A percentile compares a stretch with the other conserved stretches of the same genome.
These are phyloP conservation scores for Penicillium canariense DNA, from an alignment of 495 filamentous ascomycete species.

Conservation along the genomic window DNA sequence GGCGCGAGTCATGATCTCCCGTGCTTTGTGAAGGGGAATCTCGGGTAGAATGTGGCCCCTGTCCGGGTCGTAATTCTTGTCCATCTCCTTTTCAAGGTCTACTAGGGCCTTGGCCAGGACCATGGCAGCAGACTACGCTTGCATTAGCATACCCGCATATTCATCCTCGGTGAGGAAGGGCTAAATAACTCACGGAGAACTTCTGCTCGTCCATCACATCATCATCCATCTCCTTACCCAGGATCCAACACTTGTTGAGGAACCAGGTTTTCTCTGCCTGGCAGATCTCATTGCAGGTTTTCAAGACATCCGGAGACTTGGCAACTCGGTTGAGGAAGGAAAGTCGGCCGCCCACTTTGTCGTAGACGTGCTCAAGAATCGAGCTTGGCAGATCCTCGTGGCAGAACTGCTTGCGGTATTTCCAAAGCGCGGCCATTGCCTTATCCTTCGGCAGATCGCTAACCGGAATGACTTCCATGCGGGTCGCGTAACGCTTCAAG, in stretches of 20 bases:
- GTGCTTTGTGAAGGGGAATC: slow-evolving; percentile 78
- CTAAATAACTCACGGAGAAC: slow-evolving; percentile 62
- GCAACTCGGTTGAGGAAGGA: slow-evolving; percentile 85
- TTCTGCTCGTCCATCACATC: slow-evolving; percentile 99
- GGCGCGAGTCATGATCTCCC: slow-evolving; percentile 89
- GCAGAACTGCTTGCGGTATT: slow-evolving; percentile 71
- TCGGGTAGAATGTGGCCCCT: slow-evolving; percentile 76
- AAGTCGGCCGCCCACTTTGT: slow-evolving; percentile 80
- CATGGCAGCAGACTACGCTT: slow-evolving; percentile 75
- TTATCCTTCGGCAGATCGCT: slow-evolving; percentile 73
- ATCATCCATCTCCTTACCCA: slow-evolving; percentile 92
- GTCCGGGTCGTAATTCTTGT: slow-evolving; percentile 57
- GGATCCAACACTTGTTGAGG: slow-evolving; percentile 90
- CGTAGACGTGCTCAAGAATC: slow-evolving; percentile 72
- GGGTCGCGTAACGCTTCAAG: slow-evolving; percentile 81
- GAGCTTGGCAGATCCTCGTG: slow-evolving; percentile 51
- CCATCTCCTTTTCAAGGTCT: slow-evolving; percentile 69
- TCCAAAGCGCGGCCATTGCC: slow-evolving; percentile 70
- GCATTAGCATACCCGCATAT: slow-evolving; percentile 5
- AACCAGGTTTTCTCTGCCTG: slow-evolving; percentile 89
- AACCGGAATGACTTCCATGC: slow-evolving; percentile 87
- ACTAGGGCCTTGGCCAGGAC: slow-evolving; percentile 89
- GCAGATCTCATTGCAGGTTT: slow-evolving; percentile 75
- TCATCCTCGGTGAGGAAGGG: not conserved
- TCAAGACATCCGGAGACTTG: slow-evolving; percentile 71